Evolutionary conservation across 2,329 filamentous ascomycete species (phyloP).

Genomic region (Arthroderma sp.): DNA sequence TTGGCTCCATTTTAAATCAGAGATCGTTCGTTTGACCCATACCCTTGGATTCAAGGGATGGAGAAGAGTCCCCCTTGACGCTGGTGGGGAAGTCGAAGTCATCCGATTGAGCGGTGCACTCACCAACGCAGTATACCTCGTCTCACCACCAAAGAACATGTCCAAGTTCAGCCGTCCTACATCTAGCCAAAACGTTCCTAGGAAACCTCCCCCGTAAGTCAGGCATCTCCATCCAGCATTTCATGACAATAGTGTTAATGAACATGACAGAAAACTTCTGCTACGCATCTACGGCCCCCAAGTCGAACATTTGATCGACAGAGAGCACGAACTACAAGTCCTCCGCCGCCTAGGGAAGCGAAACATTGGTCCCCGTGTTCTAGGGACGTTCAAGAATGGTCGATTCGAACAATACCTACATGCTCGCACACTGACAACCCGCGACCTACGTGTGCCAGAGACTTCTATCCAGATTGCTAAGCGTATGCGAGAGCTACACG

Average conservation of each 20-base stretch:
- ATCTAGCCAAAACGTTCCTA: conserved; percentile 28
- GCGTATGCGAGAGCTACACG: conserved; percentile 90
- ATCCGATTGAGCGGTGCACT: conserved; percentile 63
- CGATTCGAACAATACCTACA: conserved; percentile 93
- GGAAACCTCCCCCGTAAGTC: conserved; percentile 43
- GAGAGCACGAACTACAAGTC: conserved; percentile 78
- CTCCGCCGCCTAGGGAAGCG: conserved; percentile 76
- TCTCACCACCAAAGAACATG: conserved; percentile 62
- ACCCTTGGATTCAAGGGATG: conserved; percentile 85
- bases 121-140: conserved; percentile 94
- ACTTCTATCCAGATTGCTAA: conserved; percentile 91
- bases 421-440: conserved; percentile 63
- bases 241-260: not conserved
- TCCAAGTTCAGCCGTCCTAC: conserved; percentile 30
- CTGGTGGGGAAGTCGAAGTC: conserved; percentile 34
- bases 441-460: conserved; percentile 65
- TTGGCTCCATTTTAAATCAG: conserved; percentile 80
- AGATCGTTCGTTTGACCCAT: conserved; percentile 79
- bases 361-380: conserved; percentile 78
- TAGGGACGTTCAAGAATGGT: conserved; percentile 88
- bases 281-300: conserved; percentile 89
- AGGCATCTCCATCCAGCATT: not conserved
- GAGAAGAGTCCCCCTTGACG: conserved; percentile 57
- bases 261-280: conserved; percentile 53
- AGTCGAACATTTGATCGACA: conserved; percentile 89